These are phyloP conservation scores for Cladophialophora psammophila DNA, from an alignment of 2,329 filamentous ascomycete species.

Conservation along the genomic window DNA sequence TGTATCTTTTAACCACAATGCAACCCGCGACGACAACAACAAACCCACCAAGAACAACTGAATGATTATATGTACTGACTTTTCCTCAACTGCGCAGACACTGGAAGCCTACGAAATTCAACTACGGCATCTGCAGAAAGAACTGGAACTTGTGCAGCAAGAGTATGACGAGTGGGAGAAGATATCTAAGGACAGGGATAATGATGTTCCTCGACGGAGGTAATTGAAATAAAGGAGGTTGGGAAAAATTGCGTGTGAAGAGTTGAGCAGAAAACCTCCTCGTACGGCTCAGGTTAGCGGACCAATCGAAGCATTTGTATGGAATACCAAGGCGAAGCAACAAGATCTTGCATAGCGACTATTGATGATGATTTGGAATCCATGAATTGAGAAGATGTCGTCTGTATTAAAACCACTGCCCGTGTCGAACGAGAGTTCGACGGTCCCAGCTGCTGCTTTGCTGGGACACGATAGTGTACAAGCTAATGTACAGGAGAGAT, in stretches of 20 bases:
- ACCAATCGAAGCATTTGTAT: neutral
- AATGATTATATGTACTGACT: neutral
- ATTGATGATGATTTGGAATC: constrained; percentile 19
- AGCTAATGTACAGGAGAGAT: constrained; percentile 33
- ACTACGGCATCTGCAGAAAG: constrained; percentile 66
- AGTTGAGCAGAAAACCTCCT: neutral
- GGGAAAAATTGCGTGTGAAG: neutral
- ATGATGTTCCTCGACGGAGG: constrained; percentile 31
- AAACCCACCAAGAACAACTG: neutral
- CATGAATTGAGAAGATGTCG: constrained; percentile 26
- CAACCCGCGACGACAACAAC: neutral
- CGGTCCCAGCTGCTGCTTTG: neutral
- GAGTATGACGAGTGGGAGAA: constrained; percentile 66
- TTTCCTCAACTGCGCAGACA: constrained; percentile 46
- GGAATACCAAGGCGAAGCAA: neutral
- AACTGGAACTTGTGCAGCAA: constrained; percentile 64
- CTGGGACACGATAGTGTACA: constrained; percentile 45
- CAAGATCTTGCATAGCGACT: constrained; percentile 33
- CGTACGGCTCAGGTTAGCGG: too few species aligned
- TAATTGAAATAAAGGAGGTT: constrained; percentile 10
- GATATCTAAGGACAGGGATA: constrained; percentile 34
- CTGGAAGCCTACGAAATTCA: constrained; percentile 60
- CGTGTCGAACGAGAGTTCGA: constrained; percentile 17
- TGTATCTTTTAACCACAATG: constrained; percentile 25
- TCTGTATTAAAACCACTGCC: neutral